These are phyloP conservation scores for Pseudocercospora crystallina DNA, from an alignment of 2,329 filamentous ascomycete species.

Conservation along the genomic window DNA sequence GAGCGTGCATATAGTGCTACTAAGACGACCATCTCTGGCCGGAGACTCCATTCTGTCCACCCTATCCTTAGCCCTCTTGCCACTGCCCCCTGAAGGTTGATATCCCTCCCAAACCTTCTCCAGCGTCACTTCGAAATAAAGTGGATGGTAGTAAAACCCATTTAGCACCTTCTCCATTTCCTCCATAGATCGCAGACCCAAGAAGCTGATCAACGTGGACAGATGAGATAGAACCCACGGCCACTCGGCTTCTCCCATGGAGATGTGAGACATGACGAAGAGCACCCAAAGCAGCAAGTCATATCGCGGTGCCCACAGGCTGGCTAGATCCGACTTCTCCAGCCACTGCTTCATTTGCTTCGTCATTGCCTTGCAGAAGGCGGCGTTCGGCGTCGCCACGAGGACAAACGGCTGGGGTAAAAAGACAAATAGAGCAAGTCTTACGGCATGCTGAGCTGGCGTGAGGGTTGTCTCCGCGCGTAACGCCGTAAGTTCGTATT, in stretches of 20 bases:
- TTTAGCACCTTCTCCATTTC: neutral
- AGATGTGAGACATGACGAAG: neutral
- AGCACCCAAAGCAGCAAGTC: constrained; percentile 1
- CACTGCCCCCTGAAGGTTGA: neutral
- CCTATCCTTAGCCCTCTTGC: too few species aligned
- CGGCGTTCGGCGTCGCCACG: neutral
- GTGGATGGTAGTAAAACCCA: constrained; percentile 1
- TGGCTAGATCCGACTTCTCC: neutral
- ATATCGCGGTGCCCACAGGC: neutral
- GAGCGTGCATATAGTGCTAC: too few species aligned
- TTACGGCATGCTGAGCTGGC: constrained; percentile 1
- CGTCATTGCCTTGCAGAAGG: constrained; percentile 1
- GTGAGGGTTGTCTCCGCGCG: neutral
- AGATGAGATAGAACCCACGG: neutral
- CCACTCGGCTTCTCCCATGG: neutral
- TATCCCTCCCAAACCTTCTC: neutral
- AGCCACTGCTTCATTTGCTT: neutral
- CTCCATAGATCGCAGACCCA: neutral
- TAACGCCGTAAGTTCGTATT: neutral
- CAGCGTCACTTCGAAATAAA: neutral
- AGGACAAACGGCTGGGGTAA: neutral
- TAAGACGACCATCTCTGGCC: too few species aligned
- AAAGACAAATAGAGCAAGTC: neutral
- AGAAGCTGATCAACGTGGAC: neutral
- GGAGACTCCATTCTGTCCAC: too few species aligned